Base-by-base conservation (phyloP, 139 green algal species). In the Chlamydomonas schloesseri region DNA sequence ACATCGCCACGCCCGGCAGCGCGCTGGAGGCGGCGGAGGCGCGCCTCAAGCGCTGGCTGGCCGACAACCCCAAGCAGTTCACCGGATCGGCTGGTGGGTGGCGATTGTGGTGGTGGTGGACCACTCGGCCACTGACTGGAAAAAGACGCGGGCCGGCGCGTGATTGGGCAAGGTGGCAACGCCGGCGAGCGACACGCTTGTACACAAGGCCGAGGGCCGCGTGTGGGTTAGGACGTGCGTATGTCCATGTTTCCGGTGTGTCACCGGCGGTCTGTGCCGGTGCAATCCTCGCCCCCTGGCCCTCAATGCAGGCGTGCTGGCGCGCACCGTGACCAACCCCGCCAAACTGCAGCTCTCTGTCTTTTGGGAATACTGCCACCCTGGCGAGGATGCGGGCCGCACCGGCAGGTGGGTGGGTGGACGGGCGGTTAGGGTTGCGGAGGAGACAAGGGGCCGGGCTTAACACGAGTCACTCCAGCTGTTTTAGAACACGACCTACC, bases 11-110 rank as follows among this genome's bases (percentile, higher is more conserved):
- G 2, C 81, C 86, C 20, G 60, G 74, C 29, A 65, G 37, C 17
- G 82, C 91, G 34, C 70, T 95, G 73, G 88, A 93, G 34, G 67
- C 71, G 37, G 73, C 92, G 75, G 87, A 89, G 71, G 81, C 60
- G 24, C 60, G 73, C 23, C 29, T 93, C 37, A 84, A 90, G 47
- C 37, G 68, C 31, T 89, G 89, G 28, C 67, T 91, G 57, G 72
- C 83, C 46, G 80, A 75, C 9, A 88, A 88, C 58, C 79, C 81
- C 57, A 81, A 81, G 71, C 65, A 87, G 37, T 81, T 53, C 71
- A 81, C 82, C 57, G 82, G 82, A 4, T 3, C 23, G 6, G 82
- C 26, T 29, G 71, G 82, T 81, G 82, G 4, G 69, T 10, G 47
- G 11, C n/a, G n/a, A n/a, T n/a, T n/a, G n/a, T n/a, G n/a, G n/a